Base-by-base conservation (phyloP, 176 grass and related monocot genomes). In the Aegilops tauschii region DNA sequence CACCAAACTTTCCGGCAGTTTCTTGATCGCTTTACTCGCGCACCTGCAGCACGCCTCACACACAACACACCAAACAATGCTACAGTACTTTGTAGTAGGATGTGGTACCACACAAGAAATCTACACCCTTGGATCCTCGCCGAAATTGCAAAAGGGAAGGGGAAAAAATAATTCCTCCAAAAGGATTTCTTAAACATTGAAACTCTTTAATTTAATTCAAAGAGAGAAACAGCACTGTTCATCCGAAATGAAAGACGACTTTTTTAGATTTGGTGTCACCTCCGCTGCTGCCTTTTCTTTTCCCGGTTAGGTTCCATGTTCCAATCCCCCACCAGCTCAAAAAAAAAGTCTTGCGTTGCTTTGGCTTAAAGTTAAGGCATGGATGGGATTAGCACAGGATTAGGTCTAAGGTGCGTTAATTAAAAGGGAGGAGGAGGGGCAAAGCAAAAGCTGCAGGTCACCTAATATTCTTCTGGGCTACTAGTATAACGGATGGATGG, bases 291-390 rank as follows among this genome's bases (percentile, higher is more conserved):
- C 61, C 61, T 62, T 83, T 85, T 64, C 9, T 40, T 39, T 73
- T 81, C 50, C 20, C 14, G 71, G 76, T 90, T 82, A 87, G 86
- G 86, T 88, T 78, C 54, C 78, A 91, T 44, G 86, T 91, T 91
- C 40, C 86, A 78, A 73, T 91, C 68, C 61, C n/a, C 69, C 79
- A 78, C 30, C 86, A 93, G 35, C 91, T 81, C 70, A 40, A 70
- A 12, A 40, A 40, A 12, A 45, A 7, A 14, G 12, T 30, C 77
- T 87, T 78, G 35, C 35, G 35, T 36, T 36, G 73, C 80, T 94
- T 86, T 76, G 69, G 81, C 71, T 92, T 79, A 49, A 90, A 90
- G 92, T 20, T 61, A 90, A 88, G 88, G 39, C n/a, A 81, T 5
- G 65, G 27, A 2, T 1, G 27, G 31, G 61, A 67, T 67, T 36